Percentiles rank a stretch among this genome's conserved stretches.
Evolutionary conservation across 1,284 basidiomycete species (phyloP).

Genomic region (Gastroboletus turbinatus): DNA sequence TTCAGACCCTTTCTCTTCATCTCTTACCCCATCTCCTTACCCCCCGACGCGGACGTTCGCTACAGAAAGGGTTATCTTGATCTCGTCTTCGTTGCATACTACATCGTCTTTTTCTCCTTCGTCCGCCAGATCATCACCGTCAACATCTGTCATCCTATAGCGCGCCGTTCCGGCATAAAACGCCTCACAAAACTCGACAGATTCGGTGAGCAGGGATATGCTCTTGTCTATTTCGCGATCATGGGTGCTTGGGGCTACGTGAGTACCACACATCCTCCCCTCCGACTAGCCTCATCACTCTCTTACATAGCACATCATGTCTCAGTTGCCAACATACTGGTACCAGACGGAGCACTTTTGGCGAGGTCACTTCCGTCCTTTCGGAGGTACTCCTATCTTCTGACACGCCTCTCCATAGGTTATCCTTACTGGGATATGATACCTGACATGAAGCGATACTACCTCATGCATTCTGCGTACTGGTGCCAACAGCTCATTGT

Average conservation of each 20-base stretch:
- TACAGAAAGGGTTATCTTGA: constrained; percentile 84
- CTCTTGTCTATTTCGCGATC: constrained; percentile 74
- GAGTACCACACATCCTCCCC: constrained; percentile 33
- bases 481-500: constrained; percentile 96
- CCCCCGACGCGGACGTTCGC: constrained; percentile 51
- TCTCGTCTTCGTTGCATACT: constrained; percentile 80
- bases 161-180: constrained; percentile 67
- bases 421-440: constrained; percentile 92
- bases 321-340: constrained; percentile 85
- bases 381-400: background rate
- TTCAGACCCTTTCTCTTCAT: constrained; percentile 77
- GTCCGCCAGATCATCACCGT: constrained; percentile 79
- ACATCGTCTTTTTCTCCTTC: constrained; percentile 92
- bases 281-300: background rate
- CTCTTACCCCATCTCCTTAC: constrained; percentile 63
- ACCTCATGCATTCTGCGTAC: constrained; percentile 87
- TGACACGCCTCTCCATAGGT: constrained; percentile 40
- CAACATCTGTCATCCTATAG: constrained; percentile 72
- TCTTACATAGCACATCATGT: constrained; percentile 74
- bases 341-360: constrained; percentile 83
- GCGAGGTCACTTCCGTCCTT: constrained; percentile 51
- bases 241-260: constrained; percentile 80
- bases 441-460: constrained; percentile 86
- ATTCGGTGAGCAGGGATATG: constrained; percentile 91
- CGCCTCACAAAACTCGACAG: constrained; percentile 71